Evolutionary conservation across 2,329 filamentous ascomycete genomes (phyloP), one percentile per base, ranked within the genome.

Genomic region (Ciborinia camelliae): DNA sequence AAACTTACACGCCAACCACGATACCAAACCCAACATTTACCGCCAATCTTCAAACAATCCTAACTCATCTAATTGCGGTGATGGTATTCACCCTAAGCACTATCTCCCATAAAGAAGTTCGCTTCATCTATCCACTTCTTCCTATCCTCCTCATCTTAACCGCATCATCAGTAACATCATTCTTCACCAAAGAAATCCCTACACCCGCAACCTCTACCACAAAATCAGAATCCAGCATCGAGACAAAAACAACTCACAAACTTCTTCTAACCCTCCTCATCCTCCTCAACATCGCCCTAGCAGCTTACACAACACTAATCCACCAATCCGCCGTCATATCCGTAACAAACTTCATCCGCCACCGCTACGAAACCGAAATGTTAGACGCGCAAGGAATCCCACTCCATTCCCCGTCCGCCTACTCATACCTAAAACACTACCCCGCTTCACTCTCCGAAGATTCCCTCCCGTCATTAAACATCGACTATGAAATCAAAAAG

Each of bases 41-140:
- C 18, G 39, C 8, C 59, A 65, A 79, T 63, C 78, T 83, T 15
- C 78, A 81, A 60, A 81, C 81, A 51, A 64, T 71, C 14, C 53
- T 75, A 15, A 63, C 81, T 83, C 43, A 78, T 93, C 79, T 85
- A 9, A 80, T 88, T 41, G 50, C 41, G 68, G 80, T 85, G 9
- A 81, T 88, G 65, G 78, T 90, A 12, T 75, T 79, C 1, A 76
- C 81, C 2, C 82, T 98, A 41, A 96, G 91, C 1, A 74, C 90
- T 54, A 90, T 98, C 70, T 87, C 92, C 1, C 95, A 99, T 79
- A 99, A 99, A 76, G 95, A 99, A 81, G 91, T 97, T 71, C 91
- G 95, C 73, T 99, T 99, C 80, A 90, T 98, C 70, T 97, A 96
- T 73, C 94, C 95, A 1, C 83, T 99, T 23, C 83, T 98, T 1